Base-by-base conservation (phyloP, 2,329 filamentous ascomycete genomes). In the Microcyclospora tardicrescens region DNA sequence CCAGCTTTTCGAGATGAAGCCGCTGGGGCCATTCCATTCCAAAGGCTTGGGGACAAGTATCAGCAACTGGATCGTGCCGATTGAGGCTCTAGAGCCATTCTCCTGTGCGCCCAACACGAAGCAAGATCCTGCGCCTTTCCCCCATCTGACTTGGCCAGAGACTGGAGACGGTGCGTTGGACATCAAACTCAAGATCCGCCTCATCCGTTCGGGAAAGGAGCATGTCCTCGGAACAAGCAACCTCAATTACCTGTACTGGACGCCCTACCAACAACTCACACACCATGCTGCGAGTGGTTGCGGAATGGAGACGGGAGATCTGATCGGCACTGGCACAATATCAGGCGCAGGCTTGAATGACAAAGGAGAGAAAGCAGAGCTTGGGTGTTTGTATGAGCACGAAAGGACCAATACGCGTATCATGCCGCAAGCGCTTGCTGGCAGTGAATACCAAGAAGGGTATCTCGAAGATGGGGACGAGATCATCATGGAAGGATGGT, bases 11-110 rank as follows among this genome's bases (percentile, higher is more conserved):
- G 77, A 80, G 48, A 79, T 79, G 74, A 59, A 62, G 2, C 74
- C 74, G 0, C 57, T 79, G 0, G 75, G 75, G 0, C 76, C 76
- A 0, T 65, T 79, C 37, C 75, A 77, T 36, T 66, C 68, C 2
- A 81, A 80, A 53, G 70, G 67, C 27, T 76, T 78, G 33, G 68
- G 65, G 6, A 79, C 74, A 0, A 67, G 65, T 0, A 70, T 80
- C 15, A 73, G 70, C 0, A 73, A 76, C 0, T 80, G 76, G 76
- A 60, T 79, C 10, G 55, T 79, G 3, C 75, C 73, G 0, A 58
- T 73, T 1, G 74, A 78, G 28, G 75, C 77, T 0, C 52, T 80
- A n/a, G 57, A 60, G 40, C 47, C 53, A 5, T 61, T 58, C 41
- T 42, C 50, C n/a, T 52, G 47, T 14, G 15, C 42, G 3, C 47